phyloP scores from a whole-genome alignment of 164 flowering plant genomes.

The Echeveria elegans region DNA sequence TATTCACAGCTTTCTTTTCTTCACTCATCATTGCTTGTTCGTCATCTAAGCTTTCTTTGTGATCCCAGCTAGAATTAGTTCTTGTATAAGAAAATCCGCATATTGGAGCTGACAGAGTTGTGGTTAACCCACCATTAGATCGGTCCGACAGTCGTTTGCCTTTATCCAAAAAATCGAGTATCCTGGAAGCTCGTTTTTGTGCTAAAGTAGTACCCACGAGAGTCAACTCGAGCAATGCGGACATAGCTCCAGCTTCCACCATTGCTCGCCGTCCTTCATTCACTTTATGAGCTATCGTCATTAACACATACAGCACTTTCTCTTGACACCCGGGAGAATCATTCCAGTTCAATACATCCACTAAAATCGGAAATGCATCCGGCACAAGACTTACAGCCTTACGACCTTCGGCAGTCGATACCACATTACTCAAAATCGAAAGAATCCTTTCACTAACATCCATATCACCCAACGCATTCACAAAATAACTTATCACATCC shows the following conservation, averaged over 20 bases:
- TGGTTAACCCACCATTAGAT: conserved; percentile 20
- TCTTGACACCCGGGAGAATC: conserved; percentile 90
- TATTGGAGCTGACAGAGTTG: conserved; percentile 62
- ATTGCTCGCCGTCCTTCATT: conserved; percentile 70
- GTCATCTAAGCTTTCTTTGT: conserved; percentile 21
- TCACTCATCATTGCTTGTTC: conserved; percentile 63
- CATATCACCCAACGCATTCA: conserved; percentile 63
- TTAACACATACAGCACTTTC: conserved; percentile 62
- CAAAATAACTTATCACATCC: conserved; percentile 36
- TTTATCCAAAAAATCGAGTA: conserved; percentile 68
- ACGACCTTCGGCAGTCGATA: conserved; percentile 60
- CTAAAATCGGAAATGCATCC: conserved; percentile 50
- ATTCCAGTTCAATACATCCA: conserved; percentile 79
- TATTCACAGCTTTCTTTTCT: conserved; percentile 83
- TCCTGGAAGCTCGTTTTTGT: conserved; percentile 90
- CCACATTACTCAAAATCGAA: conserved; percentile 63
- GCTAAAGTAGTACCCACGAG: conserved; percentile 82
- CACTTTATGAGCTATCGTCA: conserved; percentile 92
- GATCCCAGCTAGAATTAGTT: conserved; percentile 6
- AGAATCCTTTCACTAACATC: conserved; percentile 67
- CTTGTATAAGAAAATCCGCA: conserved; percentile 45
- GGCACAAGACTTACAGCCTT: conserved; percentile 36
- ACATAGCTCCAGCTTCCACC: conserved; percentile 66
- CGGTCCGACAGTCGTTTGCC: conserved; percentile 64
- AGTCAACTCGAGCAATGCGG: conserved; percentile 72